A percentile compares a stretch with the other conserved stretches of the same genome.
Conservation (phyloP, 139 green algal genomes). For the Chlorella vulgaris region DNA sequence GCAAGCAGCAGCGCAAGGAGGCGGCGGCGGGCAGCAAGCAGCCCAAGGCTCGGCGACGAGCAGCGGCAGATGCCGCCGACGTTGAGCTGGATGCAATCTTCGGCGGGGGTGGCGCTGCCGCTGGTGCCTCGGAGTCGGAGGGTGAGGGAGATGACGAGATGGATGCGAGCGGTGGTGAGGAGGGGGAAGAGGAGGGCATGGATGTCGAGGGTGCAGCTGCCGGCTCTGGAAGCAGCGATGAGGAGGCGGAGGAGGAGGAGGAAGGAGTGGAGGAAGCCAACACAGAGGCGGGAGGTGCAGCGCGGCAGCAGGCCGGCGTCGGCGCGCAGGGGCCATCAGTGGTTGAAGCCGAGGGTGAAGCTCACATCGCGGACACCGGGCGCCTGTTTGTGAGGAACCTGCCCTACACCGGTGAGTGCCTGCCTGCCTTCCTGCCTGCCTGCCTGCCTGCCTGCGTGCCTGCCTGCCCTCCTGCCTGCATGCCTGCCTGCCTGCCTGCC, state of each 20-base stretch:
- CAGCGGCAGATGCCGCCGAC: constrained; percentile 1
- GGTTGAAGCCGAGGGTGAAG: constrained; percentile 4
- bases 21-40: background rate
- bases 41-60: background rate
- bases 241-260: background rate
- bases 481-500: no score
- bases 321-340: background rate
- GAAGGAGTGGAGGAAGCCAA: background rate
- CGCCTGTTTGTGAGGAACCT: constrained; percentile 97
- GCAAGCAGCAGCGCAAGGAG: background rate
- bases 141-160: constrained; percentile 20
- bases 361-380: constrained; percentile 66
- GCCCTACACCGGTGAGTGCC: constrained; percentile 62
- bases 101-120: background rate
- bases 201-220: no score
- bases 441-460: no score
- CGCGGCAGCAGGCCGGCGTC: constrained; percentile 16
- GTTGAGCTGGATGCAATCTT: constrained; percentile 33
- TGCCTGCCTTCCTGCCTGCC: no score
- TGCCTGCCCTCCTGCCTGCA: no score
- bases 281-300: background rate
- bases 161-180: background rate
- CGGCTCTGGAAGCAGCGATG: no score
- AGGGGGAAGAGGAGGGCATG: background rate
- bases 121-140: background rate